phyloP scores from a whole-genome alignment of 352 stramenopile species.

The Peronospora destructor region DNA sequence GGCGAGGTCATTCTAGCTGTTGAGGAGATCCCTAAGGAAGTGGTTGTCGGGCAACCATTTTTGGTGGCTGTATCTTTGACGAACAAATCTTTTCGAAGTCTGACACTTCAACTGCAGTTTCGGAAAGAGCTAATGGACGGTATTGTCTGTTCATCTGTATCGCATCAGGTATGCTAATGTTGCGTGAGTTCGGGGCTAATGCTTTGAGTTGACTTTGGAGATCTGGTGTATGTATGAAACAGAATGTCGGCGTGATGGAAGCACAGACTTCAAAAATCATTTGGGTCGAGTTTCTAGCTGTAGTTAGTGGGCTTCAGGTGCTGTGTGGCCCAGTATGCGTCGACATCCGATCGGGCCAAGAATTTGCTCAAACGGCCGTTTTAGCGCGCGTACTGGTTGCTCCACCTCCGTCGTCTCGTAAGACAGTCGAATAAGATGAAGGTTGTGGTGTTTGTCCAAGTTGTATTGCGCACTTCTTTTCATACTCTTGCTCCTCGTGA shows the following conservation, averaged over 20 bases:
- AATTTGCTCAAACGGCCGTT: constrained; percentile 42
- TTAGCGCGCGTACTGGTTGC: constrained; percentile 54
- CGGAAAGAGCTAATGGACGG: constrained; percentile 58
- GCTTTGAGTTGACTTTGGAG: constrained; percentile 1
- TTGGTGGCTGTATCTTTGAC: constrained; percentile 41
- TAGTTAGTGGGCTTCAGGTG: constrained; percentile 56
- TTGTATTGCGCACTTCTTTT: not conserved
- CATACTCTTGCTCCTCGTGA: too few relatives aligned
- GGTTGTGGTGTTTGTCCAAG: not conserved
- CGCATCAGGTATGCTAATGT: constrained; percentile 49
- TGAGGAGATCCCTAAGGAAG: constrained; percentile 39
- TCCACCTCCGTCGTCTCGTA: constrained; percentile 11
- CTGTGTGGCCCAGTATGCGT: constrained; percentile 59
- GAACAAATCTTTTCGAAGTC: constrained; percentile 54
- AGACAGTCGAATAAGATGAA: constrained; percentile 16
- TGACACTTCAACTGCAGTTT: constrained; percentile 76
- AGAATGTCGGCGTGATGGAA: constrained; percentile 66
- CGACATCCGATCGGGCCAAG: constrained; percentile 53
- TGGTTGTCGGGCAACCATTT: constrained; percentile 49
- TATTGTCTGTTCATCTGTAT: constrained; percentile 66
- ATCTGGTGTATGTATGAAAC: not conserved
- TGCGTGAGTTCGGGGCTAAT: not conserved
- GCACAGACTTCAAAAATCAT: constrained; percentile 37
- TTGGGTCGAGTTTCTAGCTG: constrained; percentile 58
- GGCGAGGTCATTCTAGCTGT: constrained; percentile 44